Percentiles rank a stretch among this genome's conserved stretches.
These are phyloP conservation scores for Amylostereum areolatum DNA, from an alignment of 1,284 basidiomycete genomes.

Conservation along the genomic window DNA sequence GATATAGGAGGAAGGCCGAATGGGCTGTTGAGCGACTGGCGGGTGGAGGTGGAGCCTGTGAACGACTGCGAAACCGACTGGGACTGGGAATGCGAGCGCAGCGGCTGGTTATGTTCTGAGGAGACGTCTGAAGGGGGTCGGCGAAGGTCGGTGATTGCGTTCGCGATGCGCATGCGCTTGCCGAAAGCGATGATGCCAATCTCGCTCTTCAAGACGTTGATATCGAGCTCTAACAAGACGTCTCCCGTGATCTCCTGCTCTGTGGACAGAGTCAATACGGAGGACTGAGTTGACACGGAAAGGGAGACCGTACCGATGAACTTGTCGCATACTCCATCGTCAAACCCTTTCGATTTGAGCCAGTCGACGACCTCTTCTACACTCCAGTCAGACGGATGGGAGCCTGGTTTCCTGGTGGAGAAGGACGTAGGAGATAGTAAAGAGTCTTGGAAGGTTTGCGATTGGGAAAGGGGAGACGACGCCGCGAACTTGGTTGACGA, in stretches of 20 bases:
- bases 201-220: slow-evolving; percentile 89
- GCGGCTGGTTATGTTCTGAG: too few relatives aligned
- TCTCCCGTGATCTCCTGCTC: slow-evolving; percentile 99
- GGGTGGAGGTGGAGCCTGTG: slow-evolving; percentile 30
- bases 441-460: slow-evolving; percentile 1
- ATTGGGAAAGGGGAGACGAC: not conserved
- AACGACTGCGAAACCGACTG: slow-evolving; percentile 31
- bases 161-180: slow-evolving; percentile 89
- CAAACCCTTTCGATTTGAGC: slow-evolving; percentile 83
- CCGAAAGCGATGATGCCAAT: slow-evolving; percentile 94
- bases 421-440: slow-evolving; percentile 8
- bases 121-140: slow-evolving; percentile 49
- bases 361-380: slow-evolving; percentile 90
- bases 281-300: not conserved
- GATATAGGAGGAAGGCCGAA: too few relatives aligned
- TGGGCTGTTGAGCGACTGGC: slow-evolving; percentile 30
- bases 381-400: slow-evolving; percentile 71
- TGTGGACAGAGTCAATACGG: slow-evolving; percentile 21
- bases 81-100: slow-evolving; percentile 41
- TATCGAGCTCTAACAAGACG: slow-evolving; percentile 91
- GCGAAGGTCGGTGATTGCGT: slow-evolving; percentile 89
- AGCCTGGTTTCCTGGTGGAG: slow-evolving; percentile 14
- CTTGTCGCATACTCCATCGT: slow-evolving; percentile 75
- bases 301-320: slow-evolving; percentile 62
- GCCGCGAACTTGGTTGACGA: too few relatives aligned